Evolutionary conservation across 805 yeast species (phyloP).

Genomic region (Candida nemodendra): DNA sequence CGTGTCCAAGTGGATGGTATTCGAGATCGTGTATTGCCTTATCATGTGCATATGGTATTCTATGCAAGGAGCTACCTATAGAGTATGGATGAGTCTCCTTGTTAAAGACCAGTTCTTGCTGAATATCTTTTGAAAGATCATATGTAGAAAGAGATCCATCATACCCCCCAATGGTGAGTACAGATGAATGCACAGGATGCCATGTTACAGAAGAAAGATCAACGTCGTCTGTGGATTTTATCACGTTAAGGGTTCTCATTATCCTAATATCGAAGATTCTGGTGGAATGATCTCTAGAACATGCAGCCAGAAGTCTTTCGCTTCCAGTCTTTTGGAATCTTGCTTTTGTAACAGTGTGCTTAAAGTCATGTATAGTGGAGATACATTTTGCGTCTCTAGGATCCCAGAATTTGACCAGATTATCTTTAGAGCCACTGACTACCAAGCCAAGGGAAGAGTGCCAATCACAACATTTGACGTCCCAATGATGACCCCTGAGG

Average conservation of each 20-base stretch:
- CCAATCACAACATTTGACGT: constrained; percentile 97
- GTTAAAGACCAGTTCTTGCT: constrained; percentile 30
- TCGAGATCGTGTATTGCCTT: constrained; percentile 87
- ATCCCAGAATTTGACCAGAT: constrained; percentile 92
- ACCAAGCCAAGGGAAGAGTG: constrained; percentile 84
- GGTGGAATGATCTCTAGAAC: constrained; percentile 85
- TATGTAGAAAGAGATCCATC: constrained; percentile 86
- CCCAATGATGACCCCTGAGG: constrained; percentile 96
- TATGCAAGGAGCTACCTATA: constrained; percentile 38
- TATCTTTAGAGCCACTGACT: constrained; percentile 94
- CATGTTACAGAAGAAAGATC: constrained; percentile 86
- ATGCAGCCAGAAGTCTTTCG: constrained; percentile 78
- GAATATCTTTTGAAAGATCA: constrained; percentile 52
- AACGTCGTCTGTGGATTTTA: constrained; percentile 70
- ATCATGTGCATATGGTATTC: constrained; percentile 90
- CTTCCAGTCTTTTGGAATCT: constrained; percentile 69
- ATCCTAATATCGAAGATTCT: constrained; percentile 84
- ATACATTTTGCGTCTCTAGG: constrained; percentile 78
- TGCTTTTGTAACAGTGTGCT: constrained; percentile 88
- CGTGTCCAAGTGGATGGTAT: constrained; percentile 92
- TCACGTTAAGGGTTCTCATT: constrained; percentile 71
- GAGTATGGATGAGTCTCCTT: constrained; percentile 24
- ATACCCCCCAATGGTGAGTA: constrained; percentile 82
- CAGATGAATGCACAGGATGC: constrained; percentile 85
- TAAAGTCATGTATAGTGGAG: constrained; percentile 84